Evolutionary conservation across 352 stramenopile genomes (phyloP).

Genomic region (Pythium volutum): DNA sequence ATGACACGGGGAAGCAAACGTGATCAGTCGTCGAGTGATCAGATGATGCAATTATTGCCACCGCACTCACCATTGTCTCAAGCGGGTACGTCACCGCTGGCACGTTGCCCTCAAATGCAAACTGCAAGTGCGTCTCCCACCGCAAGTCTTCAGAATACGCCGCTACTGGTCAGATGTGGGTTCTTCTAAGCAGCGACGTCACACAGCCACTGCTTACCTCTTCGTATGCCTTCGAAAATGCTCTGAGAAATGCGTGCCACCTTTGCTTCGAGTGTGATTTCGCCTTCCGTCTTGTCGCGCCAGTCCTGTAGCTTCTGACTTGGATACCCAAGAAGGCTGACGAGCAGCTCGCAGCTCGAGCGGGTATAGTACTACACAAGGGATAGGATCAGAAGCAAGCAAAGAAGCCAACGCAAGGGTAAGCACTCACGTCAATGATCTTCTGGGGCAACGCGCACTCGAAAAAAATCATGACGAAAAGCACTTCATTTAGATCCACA

Average conservation of each 20-base stretch:
- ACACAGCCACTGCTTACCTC: slow-evolving; percentile 15
- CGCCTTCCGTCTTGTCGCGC: neutral
- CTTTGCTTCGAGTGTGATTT: neutral
- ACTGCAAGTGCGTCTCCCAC: slow-evolving; percentile 43
- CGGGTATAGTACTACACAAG: slow-evolving; percentile 43
- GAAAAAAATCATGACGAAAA: slow-evolving; percentile 51
- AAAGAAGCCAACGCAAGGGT: neutral
- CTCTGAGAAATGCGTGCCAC: neutral
- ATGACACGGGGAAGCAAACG: neutral
- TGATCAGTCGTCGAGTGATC: neutral
- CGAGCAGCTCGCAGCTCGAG: slow-evolving; percentile 48
- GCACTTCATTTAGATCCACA: slow-evolving; percentile 48
- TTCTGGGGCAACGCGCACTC: slow-evolving; percentile 8
- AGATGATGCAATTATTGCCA: neutral
- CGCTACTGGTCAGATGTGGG: neutral
- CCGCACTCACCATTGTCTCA: slow-evolving; percentile 34
- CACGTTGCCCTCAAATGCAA: slow-evolving; percentile 41
- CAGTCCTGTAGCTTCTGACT: slow-evolving; percentile 34
- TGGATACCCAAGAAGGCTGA: slow-evolving; percentile 54
- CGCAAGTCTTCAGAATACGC: slow-evolving; percentile 28
- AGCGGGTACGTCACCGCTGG: slow-evolving; percentile 44
- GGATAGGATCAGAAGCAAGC: neutral
- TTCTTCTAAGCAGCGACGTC: neutral
- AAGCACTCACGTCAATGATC: slow-evolving; percentile 20
- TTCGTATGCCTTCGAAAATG: slow-evolving; percentile 13